Evolutionary conservation across 345 rosid genomes (phyloP).

Genomic region (Euclidium syriacum): DNA sequence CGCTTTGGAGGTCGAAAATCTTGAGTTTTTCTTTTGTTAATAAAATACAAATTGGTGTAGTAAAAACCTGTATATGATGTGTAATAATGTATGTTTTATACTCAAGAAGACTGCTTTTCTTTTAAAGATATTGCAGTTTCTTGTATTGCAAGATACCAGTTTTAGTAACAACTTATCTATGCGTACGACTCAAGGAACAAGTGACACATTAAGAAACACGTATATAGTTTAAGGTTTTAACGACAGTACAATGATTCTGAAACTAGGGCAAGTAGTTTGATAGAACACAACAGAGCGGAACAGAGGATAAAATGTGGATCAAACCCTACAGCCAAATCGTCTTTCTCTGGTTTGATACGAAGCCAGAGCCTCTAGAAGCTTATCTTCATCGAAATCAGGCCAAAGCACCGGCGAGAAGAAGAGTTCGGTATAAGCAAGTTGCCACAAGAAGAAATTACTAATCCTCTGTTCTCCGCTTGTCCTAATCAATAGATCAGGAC

Average conservation of each 20-base stretch:
- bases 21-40: background rate
- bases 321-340: conserved; percentile 44
- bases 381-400: conserved; percentile 64
- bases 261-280: background rate
- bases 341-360: conserved; percentile 62
- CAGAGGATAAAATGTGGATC: background rate
- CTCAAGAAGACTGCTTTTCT: background rate
- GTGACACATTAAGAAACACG: background rate
- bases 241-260: background rate
- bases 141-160: background rate
- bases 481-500: conserved; percentile 64
- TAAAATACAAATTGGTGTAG: background rate
- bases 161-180: background rate
- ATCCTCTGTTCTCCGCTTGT: conserved; percentile 74
- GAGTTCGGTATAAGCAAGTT: conserved; percentile 69
- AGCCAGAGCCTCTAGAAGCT: conserved; percentile 43
- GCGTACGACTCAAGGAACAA: background rate
- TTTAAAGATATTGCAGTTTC: background rate
- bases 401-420: conserved; percentile 50
- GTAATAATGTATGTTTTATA: background rate
- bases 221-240: too few species aligned
- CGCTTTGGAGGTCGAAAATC: conserved; percentile 56
- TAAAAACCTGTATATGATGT: conserved; percentile 8
- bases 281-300: background rate
- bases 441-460: conserved; percentile 80